Evolutionary conservation across 176 grass and related monocot species (phyloP), one percentile per base, ranked within the genome.

Genomic region (Phoenix dactylifera): DNA sequence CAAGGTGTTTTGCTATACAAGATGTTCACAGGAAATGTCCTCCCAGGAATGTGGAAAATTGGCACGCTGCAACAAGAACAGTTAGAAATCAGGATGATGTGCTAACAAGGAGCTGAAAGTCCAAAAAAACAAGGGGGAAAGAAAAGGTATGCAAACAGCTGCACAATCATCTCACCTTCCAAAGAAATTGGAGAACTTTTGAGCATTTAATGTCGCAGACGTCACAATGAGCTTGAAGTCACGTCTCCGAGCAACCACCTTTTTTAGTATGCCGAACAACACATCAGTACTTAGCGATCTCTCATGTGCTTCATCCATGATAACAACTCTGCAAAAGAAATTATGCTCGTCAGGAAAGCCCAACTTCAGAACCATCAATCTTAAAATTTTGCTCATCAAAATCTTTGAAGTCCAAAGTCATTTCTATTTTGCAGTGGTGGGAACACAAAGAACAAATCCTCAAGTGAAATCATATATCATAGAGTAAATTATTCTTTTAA

Each of bases 251-350:
- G 83, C 80, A 77, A 87, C 83, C 56, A 92, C 83, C 74, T 92
- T 86, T 60, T 92, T 92, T 59, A 92, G 72, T 84, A 87, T 86
- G 56, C 88, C 88, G 72, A 92, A 92, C 49, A 92, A 80, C 60
- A 92, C 88, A 84, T 92, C 88, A 44, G 88, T 92, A 60, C 77
- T 83, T 25, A 92, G 79, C 14, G 88, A 86, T 69, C 93, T 88
- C 68, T 97, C 93, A 75, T 97, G 93, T 64, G 93, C 93, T 80
- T 97, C 87, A 77, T 97, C 92, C 92, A 97, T 97, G 60, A 97
- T 89, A 23, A 97, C 39, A 62, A 97, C 78, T 62, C 87, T 97
- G 70, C 59, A 75, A 75, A 66, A 75, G 53, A 72, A 15, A 44
- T 24, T 18, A 1, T 17, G 74, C 62, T 74, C 10, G 0, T 76